Evolutionary conservation across 2,329 filamentous ascomycete species (phyloP), one percentile per base, ranked within the genome.

Genomic region (Alternaria burnsii): DNA sequence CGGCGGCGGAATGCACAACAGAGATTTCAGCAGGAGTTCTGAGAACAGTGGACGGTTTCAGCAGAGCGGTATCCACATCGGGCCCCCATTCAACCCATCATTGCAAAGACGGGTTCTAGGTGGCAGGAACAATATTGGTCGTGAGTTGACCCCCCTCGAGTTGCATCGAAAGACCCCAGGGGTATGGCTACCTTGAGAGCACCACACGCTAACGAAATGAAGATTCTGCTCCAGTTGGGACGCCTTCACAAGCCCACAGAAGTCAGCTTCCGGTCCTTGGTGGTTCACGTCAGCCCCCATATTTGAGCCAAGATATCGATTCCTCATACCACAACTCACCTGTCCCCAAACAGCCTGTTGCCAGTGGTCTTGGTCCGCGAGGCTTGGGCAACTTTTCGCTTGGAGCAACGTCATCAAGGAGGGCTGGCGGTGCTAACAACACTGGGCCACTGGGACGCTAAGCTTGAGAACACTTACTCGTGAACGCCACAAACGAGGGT

Each of bases 371-470:
- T 12, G 55, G 61, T 18, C 52, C 63, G 20, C 55, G 62, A 14
- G 61, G 61, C 11, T 57, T 70, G 28, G 67, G 66, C n/a, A 72
- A 66, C 20, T 76, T 76, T 57, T 66, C 71, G 22, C 69, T 76
- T 30, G 70, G 70, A 14, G 57, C 72, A 8, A 78, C 77, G 53
- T 52, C 71, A 20, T 74, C 76, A 5, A 77, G 75, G 57, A 75
- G 63, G 40, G 26, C 38, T 48, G 65, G 62, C 5, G 60, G 52
- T 10, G 30, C 34, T n/a, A 41, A 16, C 2, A 66, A 66, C 14
- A 52, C 32, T 46, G 61, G 65, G 20, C 63, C 54, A 22, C 36
- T 72, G 28, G 59, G 62, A 22, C 43, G 60, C 54, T 71, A 47
- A 66, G 10, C 14, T 8, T 28, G 16, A 5, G 5, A 34, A 6